Conservation (phyloP, 176 grass and related monocot genomes). For the Triticum urartu region DNA sequence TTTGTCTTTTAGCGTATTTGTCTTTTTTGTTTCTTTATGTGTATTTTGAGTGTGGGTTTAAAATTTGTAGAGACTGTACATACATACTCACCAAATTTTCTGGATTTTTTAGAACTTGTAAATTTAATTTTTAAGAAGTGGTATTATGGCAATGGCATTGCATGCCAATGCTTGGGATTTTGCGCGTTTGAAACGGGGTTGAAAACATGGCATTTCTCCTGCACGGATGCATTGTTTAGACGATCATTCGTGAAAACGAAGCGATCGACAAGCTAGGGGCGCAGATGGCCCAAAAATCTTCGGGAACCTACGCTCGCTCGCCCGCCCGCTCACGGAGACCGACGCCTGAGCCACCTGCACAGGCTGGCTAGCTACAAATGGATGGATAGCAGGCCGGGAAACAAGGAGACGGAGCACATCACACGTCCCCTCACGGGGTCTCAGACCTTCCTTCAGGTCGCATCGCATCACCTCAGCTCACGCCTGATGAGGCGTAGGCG, state of each 20-base stretch:
- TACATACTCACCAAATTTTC: too few relatives aligned
- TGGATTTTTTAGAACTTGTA: too few relatives aligned
- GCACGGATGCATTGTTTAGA: background rate
- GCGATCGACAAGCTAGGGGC: background rate
- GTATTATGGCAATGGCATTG: too few relatives aligned
- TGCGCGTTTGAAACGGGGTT: too few relatives aligned
- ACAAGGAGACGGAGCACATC: slow-evolving; percentile 7
- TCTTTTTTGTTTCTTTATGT: too few relatives aligned
- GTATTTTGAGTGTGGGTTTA: too few relatives aligned
- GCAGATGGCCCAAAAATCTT: background rate
- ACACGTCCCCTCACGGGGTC: background rate
- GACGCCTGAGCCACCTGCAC: background rate
- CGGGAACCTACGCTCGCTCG: background rate
- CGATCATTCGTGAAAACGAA: background rate
- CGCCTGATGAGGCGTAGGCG: too few relatives aligned
- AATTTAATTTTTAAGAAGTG: too few relatives aligned
- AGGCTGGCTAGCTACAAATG: slow-evolving; percentile 7
- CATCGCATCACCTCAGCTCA: background rate
- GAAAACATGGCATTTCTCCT: too few relatives aligned
- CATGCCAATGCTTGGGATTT: too few relatives aligned
- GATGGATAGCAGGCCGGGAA: slow-evolving; percentile 7
- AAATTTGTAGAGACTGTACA: too few relatives aligned
- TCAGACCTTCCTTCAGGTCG: background rate
- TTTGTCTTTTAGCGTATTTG: too few relatives aligned
- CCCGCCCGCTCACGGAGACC: background rate